These are phyloP conservation scores for Fusarium stilboides DNA, from an alignment of 2,329 filamentous ascomycete genomes.

Conservation along the genomic window DNA sequence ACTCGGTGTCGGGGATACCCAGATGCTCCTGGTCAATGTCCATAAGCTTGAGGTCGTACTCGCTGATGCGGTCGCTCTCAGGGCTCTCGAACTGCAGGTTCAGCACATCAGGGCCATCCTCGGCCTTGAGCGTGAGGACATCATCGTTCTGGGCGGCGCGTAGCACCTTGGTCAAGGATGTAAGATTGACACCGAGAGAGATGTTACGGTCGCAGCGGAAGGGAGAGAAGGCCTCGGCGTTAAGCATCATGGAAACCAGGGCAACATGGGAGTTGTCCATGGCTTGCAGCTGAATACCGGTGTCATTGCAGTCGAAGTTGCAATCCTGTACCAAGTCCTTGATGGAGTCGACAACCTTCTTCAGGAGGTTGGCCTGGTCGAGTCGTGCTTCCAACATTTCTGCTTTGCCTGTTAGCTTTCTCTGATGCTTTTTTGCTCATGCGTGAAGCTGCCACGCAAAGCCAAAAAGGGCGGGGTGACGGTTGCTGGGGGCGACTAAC, in stretches of 20 bases:
- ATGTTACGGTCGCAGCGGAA: conserved; percentile 99
- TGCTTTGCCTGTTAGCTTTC: conserved; percentile 49
- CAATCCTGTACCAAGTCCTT: conserved; percentile 99
- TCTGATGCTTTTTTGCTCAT: conserved; percentile 8
- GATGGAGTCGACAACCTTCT: conserved; percentile 99
- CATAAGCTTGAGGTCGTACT: conserved; percentile 99
- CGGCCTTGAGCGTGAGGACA: conserved; percentile 95
- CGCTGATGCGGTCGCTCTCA: conserved; percentile 90
- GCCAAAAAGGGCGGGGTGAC: conserved; percentile 33
- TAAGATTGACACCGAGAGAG: conserved; percentile 96
- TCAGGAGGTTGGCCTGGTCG: conserved; percentile 92
- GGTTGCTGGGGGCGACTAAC: conserved; percentile 38
- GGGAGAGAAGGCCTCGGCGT: conserved; percentile 92
- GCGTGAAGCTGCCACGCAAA: conserved; percentile 34
- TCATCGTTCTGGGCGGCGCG: conserved; percentile 95
- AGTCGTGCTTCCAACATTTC: conserved; percentile 96
- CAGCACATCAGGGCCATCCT: conserved; percentile 95
- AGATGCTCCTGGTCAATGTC: conserved; percentile 99
- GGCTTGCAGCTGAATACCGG: conserved; percentile 95
- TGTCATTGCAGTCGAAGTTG: conserved; percentile 99
- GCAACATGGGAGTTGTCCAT: conserved; percentile 99
- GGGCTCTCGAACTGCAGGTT: conserved; percentile 96
- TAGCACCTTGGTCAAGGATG: conserved; percentile 96
- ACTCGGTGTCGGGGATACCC: conserved; percentile 99
- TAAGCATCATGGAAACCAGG: conserved; percentile 98